Evolutionary conservation across 179 eudicot species (phyloP).

Genomic region (Vitellaria paradoxa): DNA sequence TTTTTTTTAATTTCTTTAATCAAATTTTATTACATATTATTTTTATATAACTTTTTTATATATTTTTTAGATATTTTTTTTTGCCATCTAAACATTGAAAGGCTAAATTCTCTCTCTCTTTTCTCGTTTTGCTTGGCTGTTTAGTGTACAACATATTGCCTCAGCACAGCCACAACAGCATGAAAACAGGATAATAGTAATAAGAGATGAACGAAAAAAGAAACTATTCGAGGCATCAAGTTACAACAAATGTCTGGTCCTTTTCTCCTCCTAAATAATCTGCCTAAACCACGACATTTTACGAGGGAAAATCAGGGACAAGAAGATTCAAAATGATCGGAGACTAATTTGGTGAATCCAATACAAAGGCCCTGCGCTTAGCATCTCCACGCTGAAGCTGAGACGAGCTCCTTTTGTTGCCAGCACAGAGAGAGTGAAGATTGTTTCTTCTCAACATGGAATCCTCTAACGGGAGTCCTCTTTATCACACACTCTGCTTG

Average conservation of each 20-base stretch:
- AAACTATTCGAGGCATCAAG: slow-evolving; percentile 10
- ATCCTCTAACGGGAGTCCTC: slow-evolving; percentile 78
- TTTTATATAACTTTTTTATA: too few relatives aligned
- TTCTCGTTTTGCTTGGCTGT: slow-evolving; percentile 14
- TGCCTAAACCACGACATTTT: slow-evolving; percentile 10
- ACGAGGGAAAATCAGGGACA: slow-evolving; percentile 5
- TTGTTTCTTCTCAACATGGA: slow-evolving; percentile 84
- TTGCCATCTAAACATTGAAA: too few relatives aligned
- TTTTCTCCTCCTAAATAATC: slow-evolving; percentile 5
- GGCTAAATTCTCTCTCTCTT: slow-evolving; percentile 7
- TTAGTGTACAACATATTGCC: slow-evolving; percentile 24
- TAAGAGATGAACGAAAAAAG: slow-evolving; percentile 9
- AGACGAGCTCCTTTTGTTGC: slow-evolving; percentile 81
- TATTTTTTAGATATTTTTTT: too few relatives aligned
- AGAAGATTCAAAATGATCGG: slow-evolving; percentile 1
- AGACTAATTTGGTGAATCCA: slow-evolving; percentile 4
- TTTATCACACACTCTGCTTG: slow-evolving; percentile 88
- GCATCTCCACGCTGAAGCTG: slow-evolving; percentile 95
- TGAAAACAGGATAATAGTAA: not conserved
- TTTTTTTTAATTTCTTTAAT: too few relatives aligned
- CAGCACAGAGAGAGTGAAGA: slow-evolving; percentile 79
- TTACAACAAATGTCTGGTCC: slow-evolving; percentile 12
- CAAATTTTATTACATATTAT: too few relatives aligned
- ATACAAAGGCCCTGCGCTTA: slow-evolving; percentile 23
- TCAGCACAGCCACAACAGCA: slow-evolving; percentile 13